These are phyloP conservation scores for Claviceps humidiphila DNA, from an alignment of 2,329 filamentous ascomycete species.

Conservation along the genomic window DNA sequence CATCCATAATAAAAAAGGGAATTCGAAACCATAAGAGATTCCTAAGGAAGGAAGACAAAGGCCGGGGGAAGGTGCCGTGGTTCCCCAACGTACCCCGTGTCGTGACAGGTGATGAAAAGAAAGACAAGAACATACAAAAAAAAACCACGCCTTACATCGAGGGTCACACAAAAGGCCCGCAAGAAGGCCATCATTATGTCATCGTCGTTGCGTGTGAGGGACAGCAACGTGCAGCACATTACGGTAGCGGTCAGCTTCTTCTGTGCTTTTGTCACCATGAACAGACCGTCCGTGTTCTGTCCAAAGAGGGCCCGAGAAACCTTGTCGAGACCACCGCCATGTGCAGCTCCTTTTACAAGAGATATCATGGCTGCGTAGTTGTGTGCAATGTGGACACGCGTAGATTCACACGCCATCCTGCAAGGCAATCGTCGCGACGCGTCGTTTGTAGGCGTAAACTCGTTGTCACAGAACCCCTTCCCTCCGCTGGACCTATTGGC, in stretches of 20 bases:
- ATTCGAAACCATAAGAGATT: not conserved
- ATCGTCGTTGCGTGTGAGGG: not conserved
- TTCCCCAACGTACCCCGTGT: not conserved
- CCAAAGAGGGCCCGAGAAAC: no score
- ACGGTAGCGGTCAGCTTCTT: not conserved
- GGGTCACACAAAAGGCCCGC: not conserved
- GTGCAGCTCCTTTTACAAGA: no score
- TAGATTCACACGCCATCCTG: no score
- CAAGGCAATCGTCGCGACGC: no score
- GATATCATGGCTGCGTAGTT: no score
- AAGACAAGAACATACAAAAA: not conserved
- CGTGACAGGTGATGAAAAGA: not conserved
- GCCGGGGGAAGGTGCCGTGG: not conserved
- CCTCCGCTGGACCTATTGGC: no score
- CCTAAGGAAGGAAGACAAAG: not conserved
- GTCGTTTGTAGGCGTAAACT: no score
- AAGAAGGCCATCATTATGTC: not conserved
- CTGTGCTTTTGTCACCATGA: no score
- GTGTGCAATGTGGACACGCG: no score
- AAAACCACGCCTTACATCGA: not conserved
- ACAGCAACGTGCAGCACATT: not conserved
- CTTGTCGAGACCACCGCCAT: no score
- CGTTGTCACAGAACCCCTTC: no score
- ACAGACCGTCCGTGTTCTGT: no score
- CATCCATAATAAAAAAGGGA: constrained; percentile 1